Evolutionary conservation across 805 yeast species (phyloP), one percentile per base, ranked within the genome.

Genomic region (Candida morakotiae): DNA sequence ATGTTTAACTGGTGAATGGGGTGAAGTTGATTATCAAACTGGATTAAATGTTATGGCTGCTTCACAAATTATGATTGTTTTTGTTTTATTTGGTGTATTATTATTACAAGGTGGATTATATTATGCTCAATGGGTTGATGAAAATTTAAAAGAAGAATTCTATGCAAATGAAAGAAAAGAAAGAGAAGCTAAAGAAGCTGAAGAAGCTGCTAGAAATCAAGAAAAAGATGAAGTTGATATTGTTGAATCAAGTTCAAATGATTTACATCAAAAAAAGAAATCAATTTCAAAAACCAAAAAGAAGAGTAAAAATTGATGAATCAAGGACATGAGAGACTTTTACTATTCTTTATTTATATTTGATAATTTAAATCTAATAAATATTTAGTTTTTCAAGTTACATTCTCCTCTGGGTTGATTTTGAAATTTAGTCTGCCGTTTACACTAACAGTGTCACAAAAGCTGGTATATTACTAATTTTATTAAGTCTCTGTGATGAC

Each of bases 31-130:
- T 52, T 79, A 75, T 56, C 71, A 71, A 43, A 86, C 95, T 16
- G 98, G 98, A 21, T 63, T 91, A 52, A 87, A 86, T 46, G 96
- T 93, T 27, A 77, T 93, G 53, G 96, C 93, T 28, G 97, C 98
- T 4, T 81, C 93, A 20, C 82, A 83, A 61, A 73, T 83, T 26
- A 81, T 91, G 70, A 70, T 86, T 47, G 77, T 84, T 7, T 58
- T 87, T 37, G 69, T 84, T 13, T 66, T 89, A 36, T 55, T 77
- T 16, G 97, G 96, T 46, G 84, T 88, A n/a, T 62, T 88, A 29
- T 70, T 85, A 8, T 73, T 93, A 48, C 98, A 93, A 66, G 80
- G 77, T 37, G 97, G 97, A 25, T 73, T 91, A 53, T 87, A 84
- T 75, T 91, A 84, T 64, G 95, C 95, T 21, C 77, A 76, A 50